Base-by-base conservation (phyloP, 2,329 filamentous ascomycete species). In the Colletotrichum navitas region DNA sequence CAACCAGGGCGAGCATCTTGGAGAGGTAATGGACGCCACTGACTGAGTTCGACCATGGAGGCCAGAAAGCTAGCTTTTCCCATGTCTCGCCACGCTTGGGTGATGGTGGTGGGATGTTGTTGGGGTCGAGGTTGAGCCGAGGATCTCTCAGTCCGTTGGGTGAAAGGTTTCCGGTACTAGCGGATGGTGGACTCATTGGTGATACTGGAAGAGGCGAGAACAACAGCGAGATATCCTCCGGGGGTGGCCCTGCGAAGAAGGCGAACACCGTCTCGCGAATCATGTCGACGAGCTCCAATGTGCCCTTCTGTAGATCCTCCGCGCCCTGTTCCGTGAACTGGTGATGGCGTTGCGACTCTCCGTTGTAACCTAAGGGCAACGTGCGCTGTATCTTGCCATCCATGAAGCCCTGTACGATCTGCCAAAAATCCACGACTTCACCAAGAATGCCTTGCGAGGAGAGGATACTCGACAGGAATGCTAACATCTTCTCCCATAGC, bases 31-130 rank as follows among this genome's bases (percentile, higher is more conserved):
- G 90, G 1, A 95, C 93, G n/a, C 93, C 95, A 70, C 94, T 97
- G 32, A 98, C 84, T 0, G 95, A 95, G 78, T 98, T 98, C 2
- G 94, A 93, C 83, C 93, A 92, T 0, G 95, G 96, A 5, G 95
- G 95, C 95, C 95, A 98, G 81, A 98, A 99, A 0, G 95, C 95
- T 80, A 96, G 90, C 83, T 95, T 92, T 78, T 98, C 96, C 94
- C 94, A 98, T 0, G 91, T 84, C 76, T 97, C 94, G 7, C 95
- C 95, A 55, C 89, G 89, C 75, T 88, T 93, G 0, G 94, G 93
- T 0, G 93, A 94, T 1, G 92, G 91, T 14, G 91, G 90, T 1
- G 94, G 95, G 2, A 93, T 84, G 73, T 93, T 94, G 77, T 89
- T 92, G 0, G 90, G 86, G 77, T 97, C 94, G 71, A 97, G 90